A percentile compares a stretch with the other conserved stretches of the same genome.
These are phyloP conservation scores for Polytrichum formosum DNA, from an alignment of 225 moss, liverwort and hornwort species.

Conservation along the genomic window DNA sequence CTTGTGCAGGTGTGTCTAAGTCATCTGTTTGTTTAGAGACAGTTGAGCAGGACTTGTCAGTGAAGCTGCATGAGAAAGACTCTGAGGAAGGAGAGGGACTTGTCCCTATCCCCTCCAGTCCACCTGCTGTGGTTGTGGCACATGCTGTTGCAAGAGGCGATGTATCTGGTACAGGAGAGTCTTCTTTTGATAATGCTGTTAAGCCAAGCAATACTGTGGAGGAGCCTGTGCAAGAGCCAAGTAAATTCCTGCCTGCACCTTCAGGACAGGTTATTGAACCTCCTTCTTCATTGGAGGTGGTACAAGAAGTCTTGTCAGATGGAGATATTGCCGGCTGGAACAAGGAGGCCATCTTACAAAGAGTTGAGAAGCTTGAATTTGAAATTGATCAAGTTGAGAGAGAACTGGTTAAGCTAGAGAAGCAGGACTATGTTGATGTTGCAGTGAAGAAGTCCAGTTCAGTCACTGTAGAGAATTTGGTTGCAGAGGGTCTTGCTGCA, in stretches of 20 bases:
- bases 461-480: constrained; percentile 8
- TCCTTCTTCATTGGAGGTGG: constrained; percentile 20
- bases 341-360: constrained; percentile 68
- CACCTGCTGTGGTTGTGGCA: constrained; percentile 19
- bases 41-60: constrained; percentile 20
- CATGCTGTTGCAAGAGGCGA: constrained; percentile 22
- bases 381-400: constrained; percentile 89
- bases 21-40: constrained; percentile 16
- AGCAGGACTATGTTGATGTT: constrained; percentile 16
- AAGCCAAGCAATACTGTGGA: constrained; percentile 26
- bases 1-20: constrained; percentile 33
- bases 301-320: constrained; percentile 31
- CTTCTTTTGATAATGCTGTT: constrained; percentile 19
- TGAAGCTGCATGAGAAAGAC: constrained; percentile 23
- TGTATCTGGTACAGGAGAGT: constrained; percentile 21
- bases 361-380: constrained; percentile 84
- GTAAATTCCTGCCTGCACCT: constrained; percentile 25
- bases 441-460: background rate
- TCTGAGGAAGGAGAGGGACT: constrained; percentile 29
- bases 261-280: constrained; percentile 34
- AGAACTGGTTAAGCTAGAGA: constrained; percentile 59
- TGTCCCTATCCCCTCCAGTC: constrained; percentile 6
- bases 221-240: constrained; percentile 20
- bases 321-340: constrained; percentile 58
- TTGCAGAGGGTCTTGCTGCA: constrained; percentile 7